These are phyloP conservation scores for Chytriomyces sp. DNA, from an alignment of 192 early-diverging fungal genomes.

Conservation along the genomic window DNA sequence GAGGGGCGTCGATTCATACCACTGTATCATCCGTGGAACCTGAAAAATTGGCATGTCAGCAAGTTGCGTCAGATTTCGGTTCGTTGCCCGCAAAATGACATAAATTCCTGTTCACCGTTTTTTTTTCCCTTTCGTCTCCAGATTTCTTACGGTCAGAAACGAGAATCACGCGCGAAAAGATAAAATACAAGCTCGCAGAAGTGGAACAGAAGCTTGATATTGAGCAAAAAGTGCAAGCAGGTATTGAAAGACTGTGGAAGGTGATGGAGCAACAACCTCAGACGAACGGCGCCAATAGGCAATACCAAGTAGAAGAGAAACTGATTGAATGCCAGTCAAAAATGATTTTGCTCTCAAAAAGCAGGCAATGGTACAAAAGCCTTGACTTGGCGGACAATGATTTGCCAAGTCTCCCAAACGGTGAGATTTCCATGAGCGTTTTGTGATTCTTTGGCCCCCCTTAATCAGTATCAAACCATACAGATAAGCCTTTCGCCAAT, in stretches of 20 bases:
- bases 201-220: conserved; percentile 89
- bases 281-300: conserved; percentile 34
- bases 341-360: conserved; percentile 45
- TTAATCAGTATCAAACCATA: background rate
- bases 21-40: no score
- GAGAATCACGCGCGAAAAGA: conserved; percentile 54
- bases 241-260: conserved; percentile 70
- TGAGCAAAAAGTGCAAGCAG: conserved; percentile 86
- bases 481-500: background rate
- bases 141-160: conserved; percentile 55
- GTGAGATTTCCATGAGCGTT: background rate
- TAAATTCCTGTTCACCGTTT: background rate
- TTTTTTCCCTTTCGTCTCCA: conserved; percentile 3
- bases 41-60: no score
- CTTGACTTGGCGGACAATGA: conserved; percentile 77
- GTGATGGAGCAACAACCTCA: conserved; percentile 40
- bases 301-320: conserved; percentile 53
- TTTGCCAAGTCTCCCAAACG: conserved; percentile 10
- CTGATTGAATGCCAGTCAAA: conserved; percentile 51
- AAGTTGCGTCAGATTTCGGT: no score
- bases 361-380: conserved; percentile 80
- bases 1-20: no score
- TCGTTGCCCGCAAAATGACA: background rate
- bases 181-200: conserved; percentile 77
- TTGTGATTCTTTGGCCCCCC: background rate